Evolutionary conservation across 2,329 filamentous ascomycete species (phyloP).

Genomic region (Fusarium newnesense): DNA sequence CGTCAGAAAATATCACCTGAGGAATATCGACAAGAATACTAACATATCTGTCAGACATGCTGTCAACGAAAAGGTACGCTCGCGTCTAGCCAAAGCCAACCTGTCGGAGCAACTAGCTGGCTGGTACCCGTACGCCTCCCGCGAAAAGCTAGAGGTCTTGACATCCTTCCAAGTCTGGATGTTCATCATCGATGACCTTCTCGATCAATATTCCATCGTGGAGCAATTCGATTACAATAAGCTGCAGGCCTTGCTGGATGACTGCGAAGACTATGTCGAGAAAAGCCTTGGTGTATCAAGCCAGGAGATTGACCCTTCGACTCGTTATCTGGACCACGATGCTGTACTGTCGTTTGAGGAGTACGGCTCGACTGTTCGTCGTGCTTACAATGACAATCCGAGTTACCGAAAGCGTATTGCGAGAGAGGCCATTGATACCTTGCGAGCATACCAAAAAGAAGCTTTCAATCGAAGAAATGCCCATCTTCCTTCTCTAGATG

Average conservation of each 20-base stretch:
- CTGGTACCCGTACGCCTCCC: background rate
- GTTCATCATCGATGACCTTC: background rate
- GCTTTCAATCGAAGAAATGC: background rate
- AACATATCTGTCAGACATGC: background rate
- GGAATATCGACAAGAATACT: rapidly evolving
- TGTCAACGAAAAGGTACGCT: background rate
- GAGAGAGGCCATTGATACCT: background rate
- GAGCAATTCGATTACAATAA: background rate
- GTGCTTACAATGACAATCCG: background rate
- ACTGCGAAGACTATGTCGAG: background rate
- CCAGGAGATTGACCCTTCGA: background rate
- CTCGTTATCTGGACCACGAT: background rate
- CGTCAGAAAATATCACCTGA: rapidly evolving
- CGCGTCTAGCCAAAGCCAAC: background rate
- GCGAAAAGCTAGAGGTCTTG: background rate
- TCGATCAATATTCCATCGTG: background rate
- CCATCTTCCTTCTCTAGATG: background rate
- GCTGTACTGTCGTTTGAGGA: background rate
- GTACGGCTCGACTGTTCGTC: background rate
- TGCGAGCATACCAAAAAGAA: background rate
- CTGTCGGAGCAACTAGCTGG: background rate
- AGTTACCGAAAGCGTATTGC: background rate
- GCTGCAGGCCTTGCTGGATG: background rate
- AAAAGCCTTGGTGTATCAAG: background rate
- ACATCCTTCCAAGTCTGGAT: background rate